phyloP scores from a whole-genome alignment of 2,329 filamentous ascomycete genomes.

The Sclerotinia borealis region DNA sequence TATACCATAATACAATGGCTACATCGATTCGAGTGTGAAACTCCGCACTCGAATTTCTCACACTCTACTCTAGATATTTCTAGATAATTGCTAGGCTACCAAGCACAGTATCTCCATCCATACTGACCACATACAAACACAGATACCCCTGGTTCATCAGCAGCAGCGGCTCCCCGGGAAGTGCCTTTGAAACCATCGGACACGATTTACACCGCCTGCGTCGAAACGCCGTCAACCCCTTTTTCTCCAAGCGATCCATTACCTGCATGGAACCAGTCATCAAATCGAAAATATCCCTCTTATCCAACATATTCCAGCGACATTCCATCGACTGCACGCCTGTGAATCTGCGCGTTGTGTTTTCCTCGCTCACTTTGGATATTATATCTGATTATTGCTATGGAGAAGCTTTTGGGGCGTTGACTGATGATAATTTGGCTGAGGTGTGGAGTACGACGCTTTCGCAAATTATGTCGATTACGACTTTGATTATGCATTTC shows the following conservation, averaged over 20 bases:
- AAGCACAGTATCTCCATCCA: neutral
- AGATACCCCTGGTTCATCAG: slow-evolving; percentile 3
- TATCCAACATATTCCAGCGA: slow-evolving; percentile 11
- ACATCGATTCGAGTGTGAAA: neutral
- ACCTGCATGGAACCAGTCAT: slow-evolving; percentile 20
- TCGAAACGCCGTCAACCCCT: slow-evolving; percentile 21
- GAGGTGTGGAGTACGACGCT: slow-evolving; percentile 5
- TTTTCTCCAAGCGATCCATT: slow-evolving; percentile 22
- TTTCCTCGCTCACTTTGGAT: slow-evolving; percentile 20
- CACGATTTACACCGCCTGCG: slow-evolving; percentile 23
- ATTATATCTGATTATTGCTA: slow-evolving; percentile 29
- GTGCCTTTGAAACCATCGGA: slow-evolving; percentile 8
- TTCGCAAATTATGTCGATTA: neutral
- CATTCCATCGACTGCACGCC: slow-evolving; percentile 9
- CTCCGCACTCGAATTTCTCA: neutral
- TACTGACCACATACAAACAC: neutral
- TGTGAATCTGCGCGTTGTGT: neutral
- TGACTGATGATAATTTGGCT: slow-evolving; percentile 13
- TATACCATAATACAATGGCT: neutral
- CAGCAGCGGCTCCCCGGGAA: neutral
- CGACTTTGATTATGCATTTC: neutral
- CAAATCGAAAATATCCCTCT: slow-evolving; percentile 15
- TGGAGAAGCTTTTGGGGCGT: slow-evolving; percentile 17
- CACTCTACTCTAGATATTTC: no score
- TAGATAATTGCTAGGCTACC: no score